Evolutionary conservation across 805 yeast genomes (phyloP).

Genomic region (Suhomyces pyralidae): DNA sequence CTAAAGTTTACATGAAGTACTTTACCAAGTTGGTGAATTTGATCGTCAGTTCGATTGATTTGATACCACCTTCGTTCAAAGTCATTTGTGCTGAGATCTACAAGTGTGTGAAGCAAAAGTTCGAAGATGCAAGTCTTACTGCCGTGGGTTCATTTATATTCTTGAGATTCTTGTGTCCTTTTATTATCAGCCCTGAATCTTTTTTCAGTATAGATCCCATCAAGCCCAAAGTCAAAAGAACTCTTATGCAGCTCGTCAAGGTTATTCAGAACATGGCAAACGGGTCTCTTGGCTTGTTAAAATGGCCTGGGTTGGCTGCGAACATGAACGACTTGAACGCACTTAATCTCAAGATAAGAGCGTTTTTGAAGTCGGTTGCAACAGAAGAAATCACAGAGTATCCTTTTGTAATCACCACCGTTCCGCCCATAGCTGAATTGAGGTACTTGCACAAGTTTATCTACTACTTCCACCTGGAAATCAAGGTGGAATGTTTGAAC

Average conservation of each 20-base stretch:
- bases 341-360: slow-evolving; percentile 26
- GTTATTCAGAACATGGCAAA: slow-evolving; percentile 85
- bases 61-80: slow-evolving; percentile 69
- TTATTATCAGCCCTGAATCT: slow-evolving; percentile 82
- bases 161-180: slow-evolving; percentile 79
- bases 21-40: slow-evolving; percentile 55
- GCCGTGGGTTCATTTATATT: slow-evolving; percentile 88
- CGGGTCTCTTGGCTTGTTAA: slow-evolving; percentile 63
- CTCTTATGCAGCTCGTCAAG: slow-evolving; percentile 76
- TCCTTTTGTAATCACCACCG: slow-evolving; percentile 6
- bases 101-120: slow-evolving; percentile 53
- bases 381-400: slow-evolving; percentile 7
- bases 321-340: slow-evolving; percentile 38
- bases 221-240: slow-evolving; percentile 49
- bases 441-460: slow-evolving; percentile 41
- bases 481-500: slow-evolving; percentile 15
- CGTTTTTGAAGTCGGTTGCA: slow-evolving; percentile 27
- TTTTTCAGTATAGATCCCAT: slow-evolving; percentile 31
- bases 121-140: slow-evolving; percentile 55
- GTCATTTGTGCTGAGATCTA: slow-evolving; percentile 67
- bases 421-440: slow-evolving; percentile 34
- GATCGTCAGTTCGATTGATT: slow-evolving; percentile 51
- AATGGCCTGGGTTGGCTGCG: slow-evolving; percentile 54
- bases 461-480: slow-evolving; percentile 31
- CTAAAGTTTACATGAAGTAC: slow-evolving; percentile 52